Evolutionary conservation across 2,329 filamentous ascomycete species (phyloP).

Genomic region (Hymenoscyphus scutula): DNA sequence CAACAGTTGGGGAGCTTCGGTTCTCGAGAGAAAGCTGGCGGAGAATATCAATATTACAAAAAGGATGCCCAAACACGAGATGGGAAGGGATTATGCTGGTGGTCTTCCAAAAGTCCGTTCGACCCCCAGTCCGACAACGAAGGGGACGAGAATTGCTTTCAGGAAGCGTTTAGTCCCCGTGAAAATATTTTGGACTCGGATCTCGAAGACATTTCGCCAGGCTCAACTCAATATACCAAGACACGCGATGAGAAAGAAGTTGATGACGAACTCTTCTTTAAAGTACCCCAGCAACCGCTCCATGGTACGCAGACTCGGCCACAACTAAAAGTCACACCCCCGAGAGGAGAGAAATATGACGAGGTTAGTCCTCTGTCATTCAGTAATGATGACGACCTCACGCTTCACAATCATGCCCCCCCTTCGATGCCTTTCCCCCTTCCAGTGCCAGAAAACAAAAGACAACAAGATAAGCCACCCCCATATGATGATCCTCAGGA

Average conservation of each 20-base stretch:
- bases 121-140: neutral
- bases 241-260: too few relatives aligned
- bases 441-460: too few relatives aligned
- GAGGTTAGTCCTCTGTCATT: neutral
- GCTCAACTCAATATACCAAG: too few relatives aligned
- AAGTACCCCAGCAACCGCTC: neutral
- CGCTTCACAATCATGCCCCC: neutral
- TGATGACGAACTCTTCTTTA: too few relatives aligned
- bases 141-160: neutral
- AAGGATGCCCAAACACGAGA: neutral
- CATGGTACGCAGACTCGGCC: neutral
- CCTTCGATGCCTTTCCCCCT: neutral
- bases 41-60: neutral
- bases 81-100: neutral
- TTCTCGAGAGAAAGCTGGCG: neutral
- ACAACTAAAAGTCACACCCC: neutral
- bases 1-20: too few relatives aligned
- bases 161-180: too few relatives aligned
- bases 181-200: too few relatives aligned
- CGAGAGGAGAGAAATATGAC: neutral
- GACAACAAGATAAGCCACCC: too few relatives aligned
- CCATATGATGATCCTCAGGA: too few relatives aligned
- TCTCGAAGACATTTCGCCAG: too few relatives aligned
- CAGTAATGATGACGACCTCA: neutral
- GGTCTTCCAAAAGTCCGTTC: neutral